phyloP scores from a whole-genome alignment of 1,284 basidiomycete genomes.

The Naganishia sp. region DNA sequence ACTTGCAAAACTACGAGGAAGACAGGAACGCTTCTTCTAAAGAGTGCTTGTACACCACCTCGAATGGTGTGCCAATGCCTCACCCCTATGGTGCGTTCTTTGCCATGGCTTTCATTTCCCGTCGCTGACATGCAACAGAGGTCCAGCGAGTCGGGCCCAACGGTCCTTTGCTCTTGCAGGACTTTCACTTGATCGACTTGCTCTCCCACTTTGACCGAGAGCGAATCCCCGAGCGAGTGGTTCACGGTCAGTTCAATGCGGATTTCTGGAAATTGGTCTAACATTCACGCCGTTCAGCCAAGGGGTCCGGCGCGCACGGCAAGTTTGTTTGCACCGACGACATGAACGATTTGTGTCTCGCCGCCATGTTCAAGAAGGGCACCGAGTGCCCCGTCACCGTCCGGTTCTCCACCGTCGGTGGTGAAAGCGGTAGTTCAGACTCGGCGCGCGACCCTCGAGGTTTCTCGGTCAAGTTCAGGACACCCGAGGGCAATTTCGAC shows the following conservation, averaged over 20 bases:
- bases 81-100: conserved; percentile 42
- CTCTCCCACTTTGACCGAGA: conserved; percentile 90
- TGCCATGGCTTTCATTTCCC: neutral
- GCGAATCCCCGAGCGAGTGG: conserved; percentile 92
- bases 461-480: conserved; percentile 86
- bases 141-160: conserved; percentile 71
- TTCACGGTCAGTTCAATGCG: conserved; percentile 48
- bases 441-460: conserved; percentile 73
- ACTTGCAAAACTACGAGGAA: conserved; percentile 35
- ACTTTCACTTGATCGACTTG: conserved; percentile 85
- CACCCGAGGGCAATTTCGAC: conserved; percentile 85
- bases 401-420: conserved; percentile 58
- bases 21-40: conserved; percentile 38
- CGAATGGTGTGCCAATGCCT: conserved; percentile 72
- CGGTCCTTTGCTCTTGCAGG: conserved; percentile 85
- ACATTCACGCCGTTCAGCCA: conserved; percentile 68
- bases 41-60: conserved; percentile 69
- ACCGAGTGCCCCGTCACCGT: conserved; percentile 60
- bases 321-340: conserved; percentile 83
- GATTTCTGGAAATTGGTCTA: neutral
- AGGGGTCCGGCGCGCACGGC: conserved; percentile 88
- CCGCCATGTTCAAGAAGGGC: conserved; percentile 72
- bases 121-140: conserved; percentile 54
- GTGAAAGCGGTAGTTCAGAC: conserved; percentile 83
- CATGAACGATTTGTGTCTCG: conserved; percentile 74